Base-by-base conservation (phyloP, 148 eudicot genomes). In the Tetragonia tetragonoides region DNA sequence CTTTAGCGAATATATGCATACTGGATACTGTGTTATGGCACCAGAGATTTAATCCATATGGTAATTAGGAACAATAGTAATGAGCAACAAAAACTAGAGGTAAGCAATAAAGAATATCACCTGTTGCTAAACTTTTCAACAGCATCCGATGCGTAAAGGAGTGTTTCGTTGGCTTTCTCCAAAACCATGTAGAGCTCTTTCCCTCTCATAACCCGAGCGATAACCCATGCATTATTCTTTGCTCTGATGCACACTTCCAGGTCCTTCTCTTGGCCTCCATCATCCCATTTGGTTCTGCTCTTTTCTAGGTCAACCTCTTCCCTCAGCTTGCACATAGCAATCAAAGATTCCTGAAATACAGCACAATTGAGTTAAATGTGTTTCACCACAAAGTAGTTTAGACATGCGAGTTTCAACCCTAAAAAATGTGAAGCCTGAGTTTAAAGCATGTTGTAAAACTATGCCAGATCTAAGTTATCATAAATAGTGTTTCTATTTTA, bases 221-320 rank as follows among this genome's bases (percentile, higher is more conserved):
- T 89, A 70, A 89, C 92, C 99, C 99, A 95, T 59, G 99, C 89
- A 84, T 91, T 92, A 84, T 95, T 95, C 81, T 83, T 92, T n/a
- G 94, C 96, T 79, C 99, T 78, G 64, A 92, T 87, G 85, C 96
- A 88, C 53, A 95, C 73, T 82, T 95, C 97, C 40, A 92, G 82
- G 80, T 92, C 97, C 79, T 92, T 94, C 78, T 91, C 97, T 78
- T 56, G 77, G 70, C 65, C 81, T 44, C 75, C 79, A 68, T 83
- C 85, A 49, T 88, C 95, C 77, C 80, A 84, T 83, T 85, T 87
- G 44, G 87, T 81, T 79, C 90, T 87, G 79, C 85, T 83, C 80
- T 89, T 95, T 77, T 91, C 97, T 39, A 78, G 80, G 84, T 95
- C 99, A 81, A 95, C 90, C 84, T 91, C 96, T 81, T 91, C 97